Conservation (phyloP, 2,329 filamentous ascomycete species). For the Alternaria rosae region DNA sequence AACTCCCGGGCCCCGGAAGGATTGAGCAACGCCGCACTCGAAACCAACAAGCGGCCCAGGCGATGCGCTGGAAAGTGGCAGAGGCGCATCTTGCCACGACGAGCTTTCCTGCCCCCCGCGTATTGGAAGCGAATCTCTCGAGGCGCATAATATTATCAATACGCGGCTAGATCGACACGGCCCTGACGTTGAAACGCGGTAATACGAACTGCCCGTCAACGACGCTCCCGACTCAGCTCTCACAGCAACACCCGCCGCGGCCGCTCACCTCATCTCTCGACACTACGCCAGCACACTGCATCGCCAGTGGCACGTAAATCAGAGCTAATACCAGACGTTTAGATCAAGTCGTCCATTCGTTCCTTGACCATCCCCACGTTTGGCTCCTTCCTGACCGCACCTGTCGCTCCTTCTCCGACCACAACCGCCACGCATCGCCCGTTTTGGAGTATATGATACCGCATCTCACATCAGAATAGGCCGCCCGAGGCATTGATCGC, state of each 20-base stretch:
- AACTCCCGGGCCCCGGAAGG: slow-evolving; percentile 13
- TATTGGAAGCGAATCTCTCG: neutral
- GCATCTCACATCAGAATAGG: slow-evolving; percentile 21
- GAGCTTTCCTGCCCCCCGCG: slow-evolving; percentile 4
- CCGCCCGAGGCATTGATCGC: slow-evolving; percentile 28
- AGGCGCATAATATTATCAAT: neutral
- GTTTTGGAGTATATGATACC: slow-evolving; percentile 27
- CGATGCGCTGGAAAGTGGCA: slow-evolving; percentile 5
- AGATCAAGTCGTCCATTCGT: slow-evolving; percentile 16
- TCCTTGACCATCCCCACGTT: neutral
- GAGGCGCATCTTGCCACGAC: slow-evolving; percentile 5
- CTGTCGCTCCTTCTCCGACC: slow-evolving; percentile 7
- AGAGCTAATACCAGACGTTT: slow-evolving; percentile 2
- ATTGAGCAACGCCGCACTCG: neutral
- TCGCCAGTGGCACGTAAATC: neutral
- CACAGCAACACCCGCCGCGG: slow-evolving; percentile 5
- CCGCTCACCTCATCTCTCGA: slow-evolving; percentile 8
- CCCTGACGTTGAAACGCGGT: slow-evolving; percentile 18
- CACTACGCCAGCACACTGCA: slow-evolving; percentile 4
- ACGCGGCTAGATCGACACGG: slow-evolving; percentile 7
- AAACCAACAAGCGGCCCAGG: slow-evolving; percentile 6
- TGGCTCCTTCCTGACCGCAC: neutral
- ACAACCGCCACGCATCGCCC: slow-evolving; percentile 9
- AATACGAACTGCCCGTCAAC: slow-evolving; percentile 10
- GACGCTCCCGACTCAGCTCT: slow-evolving; percentile 10